Evolutionary conservation across 495 filamentous ascomycete species (phyloP).

Genomic region (Penicillium subrubescens): DNA sequence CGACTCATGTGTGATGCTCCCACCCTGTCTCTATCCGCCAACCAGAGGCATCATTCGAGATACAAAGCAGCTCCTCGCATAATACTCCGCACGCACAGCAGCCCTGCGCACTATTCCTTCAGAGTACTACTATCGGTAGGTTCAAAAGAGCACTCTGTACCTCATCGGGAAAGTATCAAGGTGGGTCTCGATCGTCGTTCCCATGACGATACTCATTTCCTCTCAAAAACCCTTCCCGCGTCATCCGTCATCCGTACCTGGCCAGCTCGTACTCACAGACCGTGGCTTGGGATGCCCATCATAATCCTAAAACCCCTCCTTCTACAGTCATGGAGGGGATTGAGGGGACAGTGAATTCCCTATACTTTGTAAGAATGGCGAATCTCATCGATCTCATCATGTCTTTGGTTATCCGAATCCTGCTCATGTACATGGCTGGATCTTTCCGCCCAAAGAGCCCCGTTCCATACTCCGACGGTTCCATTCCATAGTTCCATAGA

Average conservation of each 20-base stretch:
- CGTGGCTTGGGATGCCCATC: background rate
- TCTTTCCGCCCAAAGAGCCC: slow-evolving; percentile 6
- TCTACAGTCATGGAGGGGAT: background rate
- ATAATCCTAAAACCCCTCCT: background rate
- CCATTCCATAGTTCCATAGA: background rate
- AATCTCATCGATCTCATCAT: background rate
- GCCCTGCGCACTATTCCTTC: background rate
- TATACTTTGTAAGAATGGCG: slow-evolving; percentile 6
- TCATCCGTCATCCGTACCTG: slow-evolving; percentile 33
- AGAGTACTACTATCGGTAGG: background rate
- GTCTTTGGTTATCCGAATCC: slow-evolving; percentile 14
- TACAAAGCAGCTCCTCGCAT: background rate
- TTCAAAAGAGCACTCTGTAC: slow-evolving; percentile 14
- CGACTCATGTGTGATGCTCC: slow-evolving; percentile 22
- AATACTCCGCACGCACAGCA: background rate
- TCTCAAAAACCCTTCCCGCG: slow-evolving; percentile 23
- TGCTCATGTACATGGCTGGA: background rate
- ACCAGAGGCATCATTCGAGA: background rate
- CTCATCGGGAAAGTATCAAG: slow-evolving; percentile 18
- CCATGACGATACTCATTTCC: slow-evolving; percentile 36
- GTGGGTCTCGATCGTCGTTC: slow-evolving; percentile 34
- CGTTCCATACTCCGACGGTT: background rate
- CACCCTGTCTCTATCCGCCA: background rate
- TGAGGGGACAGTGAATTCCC: background rate
- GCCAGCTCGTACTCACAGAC: slow-evolving; percentile 9